These are phyloP conservation scores for Colletotrichum noveboracense DNA, from an alignment of 2,329 filamentous ascomycete genomes.

Conservation along the genomic window DNA sequence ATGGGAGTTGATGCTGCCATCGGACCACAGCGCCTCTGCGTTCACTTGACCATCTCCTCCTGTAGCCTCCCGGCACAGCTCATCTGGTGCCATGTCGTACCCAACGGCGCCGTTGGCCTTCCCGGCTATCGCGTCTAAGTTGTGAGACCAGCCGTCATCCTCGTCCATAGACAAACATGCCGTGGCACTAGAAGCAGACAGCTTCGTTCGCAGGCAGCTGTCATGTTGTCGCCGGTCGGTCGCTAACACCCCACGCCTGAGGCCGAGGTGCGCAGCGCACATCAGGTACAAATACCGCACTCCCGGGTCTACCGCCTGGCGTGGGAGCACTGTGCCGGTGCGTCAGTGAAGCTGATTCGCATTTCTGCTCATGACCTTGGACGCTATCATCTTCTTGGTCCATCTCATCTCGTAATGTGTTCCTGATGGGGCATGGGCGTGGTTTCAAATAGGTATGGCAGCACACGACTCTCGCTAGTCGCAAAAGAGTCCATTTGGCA, in stretches of 20 bases:
- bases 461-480: not conserved
- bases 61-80: not conserved
- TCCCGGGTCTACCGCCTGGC: not conserved
- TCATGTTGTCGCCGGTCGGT: not conserved
- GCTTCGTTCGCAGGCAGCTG: not conserved
- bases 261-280: constrained; percentile 6
- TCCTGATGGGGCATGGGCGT: not conserved
- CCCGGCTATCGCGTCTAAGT: not conserved
- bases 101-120: not conserved
- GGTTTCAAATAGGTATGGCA: not conserved
- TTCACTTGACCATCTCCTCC: not conserved
- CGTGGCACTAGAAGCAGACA: not conserved
- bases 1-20: not conserved
- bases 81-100: not conserved
- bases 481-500: not conserved
- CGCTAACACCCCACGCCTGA: constrained; percentile 9
- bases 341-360: not conserved
- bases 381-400: not conserved
- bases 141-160: not conserved
- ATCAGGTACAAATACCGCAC: constrained; percentile 11
- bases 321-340: not conserved
- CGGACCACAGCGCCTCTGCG: not conserved
- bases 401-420: constrained; percentile 17
- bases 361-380: not conserved
- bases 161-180: not conserved